Percentiles rank a stretch among this genome's conserved stretches.
phyloP scores from a whole-genome alignment of 805 yeast species.

The Maudiozyma bulderi region DNA sequence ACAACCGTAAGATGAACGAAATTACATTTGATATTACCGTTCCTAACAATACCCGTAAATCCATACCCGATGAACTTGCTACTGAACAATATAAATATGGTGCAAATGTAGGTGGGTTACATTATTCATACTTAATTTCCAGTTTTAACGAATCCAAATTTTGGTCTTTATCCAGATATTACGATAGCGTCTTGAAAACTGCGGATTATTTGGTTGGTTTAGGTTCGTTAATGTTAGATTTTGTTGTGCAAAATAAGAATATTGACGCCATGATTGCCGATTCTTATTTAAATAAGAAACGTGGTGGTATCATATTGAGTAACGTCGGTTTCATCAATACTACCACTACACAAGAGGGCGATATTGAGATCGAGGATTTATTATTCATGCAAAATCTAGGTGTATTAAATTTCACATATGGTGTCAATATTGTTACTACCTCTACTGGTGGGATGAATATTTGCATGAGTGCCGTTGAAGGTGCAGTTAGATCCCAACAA shows the following conservation, averaged over 20 bases:
- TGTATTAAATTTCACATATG: slow-evolving; percentile 15
- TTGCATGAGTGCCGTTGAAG: slow-evolving; percentile 11
- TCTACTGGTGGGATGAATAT: slow-evolving; percentile 17
- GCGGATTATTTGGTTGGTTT: slow-evolving; percentile 14
- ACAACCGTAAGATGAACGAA: slow-evolving; percentile 11
- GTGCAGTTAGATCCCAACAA: slow-evolving; percentile 4
- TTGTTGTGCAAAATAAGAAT: slow-evolving; percentile 10
- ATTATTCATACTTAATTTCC: slow-evolving; percentile 17
- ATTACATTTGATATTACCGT: slow-evolving; percentile 17
- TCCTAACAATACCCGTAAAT: slow-evolving; percentile 14
- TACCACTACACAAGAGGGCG: not conserved
- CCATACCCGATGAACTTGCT: slow-evolving; percentile 12
- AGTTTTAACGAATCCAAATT: slow-evolving; percentile 12
- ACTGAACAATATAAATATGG: slow-evolving; percentile 17
- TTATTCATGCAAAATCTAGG: slow-evolving; percentile 19
- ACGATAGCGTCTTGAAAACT: slow-evolving; percentile 8
- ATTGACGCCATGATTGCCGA: slow-evolving; percentile 13
- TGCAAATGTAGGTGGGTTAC: slow-evolving; percentile 20
- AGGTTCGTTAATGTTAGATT: slow-evolving; percentile 17
- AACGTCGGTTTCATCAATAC: slow-evolving; percentile 16
- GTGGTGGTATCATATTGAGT: slow-evolving; percentile 21
- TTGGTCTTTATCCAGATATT: slow-evolving; percentile 16
- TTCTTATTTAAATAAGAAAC: slow-evolving; percentile 9
- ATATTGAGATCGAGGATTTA: slow-evolving; percentile 10
- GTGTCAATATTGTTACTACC: slow-evolving; percentile 15